Conservation (phyloP, 2,329 filamentous ascomycete species). For the Claviceps paspali region DNA sequence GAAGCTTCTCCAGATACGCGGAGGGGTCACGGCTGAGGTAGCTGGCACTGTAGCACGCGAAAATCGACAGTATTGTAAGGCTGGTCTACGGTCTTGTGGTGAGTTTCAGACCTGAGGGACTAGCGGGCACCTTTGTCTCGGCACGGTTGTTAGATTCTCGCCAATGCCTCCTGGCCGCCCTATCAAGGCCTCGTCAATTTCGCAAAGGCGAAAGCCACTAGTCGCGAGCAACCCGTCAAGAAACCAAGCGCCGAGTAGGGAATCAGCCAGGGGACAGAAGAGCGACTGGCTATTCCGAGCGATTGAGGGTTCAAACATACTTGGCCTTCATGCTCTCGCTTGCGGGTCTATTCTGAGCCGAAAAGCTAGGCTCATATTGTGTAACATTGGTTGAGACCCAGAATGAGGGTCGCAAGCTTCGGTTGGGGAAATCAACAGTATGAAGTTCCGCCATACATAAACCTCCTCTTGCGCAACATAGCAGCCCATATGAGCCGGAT, state of each 20-base stretch:
- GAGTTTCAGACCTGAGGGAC: constrained; percentile 1
- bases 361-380: neutral
- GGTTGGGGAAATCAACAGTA: neutral
- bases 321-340: neutral
- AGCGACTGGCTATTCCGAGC: too few relatives aligned
- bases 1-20: neutral
- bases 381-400: neutral
- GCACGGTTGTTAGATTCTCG: constrained; percentile 2
- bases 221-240: neutral
- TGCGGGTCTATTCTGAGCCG: constrained; percentile 1
- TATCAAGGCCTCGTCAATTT: neutral
- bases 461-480: neutral
- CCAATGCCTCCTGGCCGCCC: constrained; percentile 2
- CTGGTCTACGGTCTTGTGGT: neutral
- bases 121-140: constrained; percentile 2
- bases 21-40: neutral
- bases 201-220: neutral
- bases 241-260: neutral
- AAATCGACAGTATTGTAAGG: constrained; percentile 1
- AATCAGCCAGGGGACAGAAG: too few relatives aligned
- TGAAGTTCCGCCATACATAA: neutral
- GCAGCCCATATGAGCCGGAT: neutral
- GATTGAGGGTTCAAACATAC: neutral
- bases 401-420: neutral
- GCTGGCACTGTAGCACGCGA: neutral